phyloP scores from a whole-genome alignment of 2,329 filamentous ascomycete genomes.

The Fusarium guadeloupense region DNA sequence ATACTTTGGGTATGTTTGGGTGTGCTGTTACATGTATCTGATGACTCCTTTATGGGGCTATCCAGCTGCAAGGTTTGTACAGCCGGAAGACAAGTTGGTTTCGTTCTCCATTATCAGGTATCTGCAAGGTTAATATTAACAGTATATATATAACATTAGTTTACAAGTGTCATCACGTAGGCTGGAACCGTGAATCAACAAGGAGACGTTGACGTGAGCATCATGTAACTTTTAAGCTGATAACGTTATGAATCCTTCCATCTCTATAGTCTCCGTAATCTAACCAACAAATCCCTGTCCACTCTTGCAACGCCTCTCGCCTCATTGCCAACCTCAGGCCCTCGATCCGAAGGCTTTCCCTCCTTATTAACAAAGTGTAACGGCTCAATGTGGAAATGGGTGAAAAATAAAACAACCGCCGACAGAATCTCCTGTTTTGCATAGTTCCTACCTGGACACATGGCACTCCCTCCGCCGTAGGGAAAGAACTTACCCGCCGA shows the following conservation, averaged over 20 bases:
- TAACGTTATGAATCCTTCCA: background rate
- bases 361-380: constrained; percentile 20
- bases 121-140: background rate
- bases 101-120: constrained; percentile 11
- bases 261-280: constrained; percentile 17
- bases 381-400: constrained; percentile 33
- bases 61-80: constrained; percentile 27
- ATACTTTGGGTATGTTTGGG: constrained; percentile 28
- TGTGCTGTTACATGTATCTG: constrained; percentile 29
- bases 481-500: constrained; percentile 38
- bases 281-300: constrained; percentile 36
- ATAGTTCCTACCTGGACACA: constrained; percentile 42
- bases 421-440: constrained; percentile 42
- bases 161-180: too few relatives aligned
- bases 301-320: constrained; percentile 38
- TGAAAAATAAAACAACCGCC: constrained; percentile 29
- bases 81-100: constrained; percentile 15
- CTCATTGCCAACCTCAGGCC: constrained; percentile 36
- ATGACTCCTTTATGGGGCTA: constrained; percentile 36
- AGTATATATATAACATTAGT: too few relatives aligned
- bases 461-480: constrained; percentile 39
- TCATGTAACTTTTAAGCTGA: too few relatives aligned
- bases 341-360: constrained; percentile 27
- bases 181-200: too few relatives aligned
- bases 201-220: too few relatives aligned